Evolutionary conservation across 2,329 filamentous ascomycete species (phyloP), one percentile per base, ranked within the genome.

Genomic region (Fusarium succisae): DNA sequence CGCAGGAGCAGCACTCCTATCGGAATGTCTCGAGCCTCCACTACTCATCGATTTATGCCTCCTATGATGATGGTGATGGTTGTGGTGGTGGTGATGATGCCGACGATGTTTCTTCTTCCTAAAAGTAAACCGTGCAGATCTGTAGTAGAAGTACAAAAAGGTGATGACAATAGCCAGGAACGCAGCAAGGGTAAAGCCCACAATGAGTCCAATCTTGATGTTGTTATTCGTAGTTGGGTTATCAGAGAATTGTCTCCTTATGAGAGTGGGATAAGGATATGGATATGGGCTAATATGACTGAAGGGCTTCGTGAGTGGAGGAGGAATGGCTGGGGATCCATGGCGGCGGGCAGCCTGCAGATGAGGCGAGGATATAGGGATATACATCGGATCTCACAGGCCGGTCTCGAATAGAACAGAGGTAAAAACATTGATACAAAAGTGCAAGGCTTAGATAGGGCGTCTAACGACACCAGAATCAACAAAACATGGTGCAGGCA

Each of bases 171-270:
- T 82, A 22, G 81, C 75, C 63, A 87, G 61, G 63, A 86, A 86
- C 26, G 81, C 74, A 32, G 81, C 80, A 26, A 86, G 77, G 8
- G 83, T 77, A 45, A 87, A 77, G 65, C 82, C 85, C 50, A 87
- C 81, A 8, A 84, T 80, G 66, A 85, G 78, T 61, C 84, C 85
- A 62, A 86, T 86, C 39, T 82, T 84, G 59, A 81, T 79, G 73
- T 86, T 84, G 39, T 80, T 81, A 44, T 83, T 81, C 22, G 81
- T 75, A 51, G 72, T 59, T 10, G 77, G 70, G 48, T 77, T 75
- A 39, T 69, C 68, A 39, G 78, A 79, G 63, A 79, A 77, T 56
- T 81, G 79, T 22, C 78, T 76, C 54, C 70, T 72, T n/a, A 54
- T 32, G 32, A 76, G 56, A 51, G 56, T n/a, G 30, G 38, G 35